These are phyloP conservation scores for Neocucurbitaria cava DNA, from an alignment of 2,329 filamentous ascomycete genomes.

Conservation along the genomic window DNA sequence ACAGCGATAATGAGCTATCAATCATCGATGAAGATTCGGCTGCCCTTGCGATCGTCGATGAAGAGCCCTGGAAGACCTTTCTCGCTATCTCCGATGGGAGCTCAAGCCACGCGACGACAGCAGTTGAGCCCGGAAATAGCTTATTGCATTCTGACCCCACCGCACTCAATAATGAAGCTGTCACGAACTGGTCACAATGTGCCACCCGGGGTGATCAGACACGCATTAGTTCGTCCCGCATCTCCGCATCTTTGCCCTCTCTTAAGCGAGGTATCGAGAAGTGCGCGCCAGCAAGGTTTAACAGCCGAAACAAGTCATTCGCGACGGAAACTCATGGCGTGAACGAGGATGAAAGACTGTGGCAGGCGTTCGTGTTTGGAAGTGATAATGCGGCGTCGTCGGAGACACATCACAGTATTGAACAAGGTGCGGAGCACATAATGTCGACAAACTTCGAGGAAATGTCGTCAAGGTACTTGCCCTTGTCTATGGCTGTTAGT, in stretches of 20 bases:
- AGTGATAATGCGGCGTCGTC: slow-evolving; percentile 17
- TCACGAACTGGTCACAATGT: slow-evolving; percentile 34
- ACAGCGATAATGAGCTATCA: slow-evolving; percentile 7
- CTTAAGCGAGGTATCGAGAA: slow-evolving; percentile 13
- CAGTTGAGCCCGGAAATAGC: slow-evolving; percentile 17
- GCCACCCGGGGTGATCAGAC: slow-evolving; percentile 30
- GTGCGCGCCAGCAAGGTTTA: neutral
- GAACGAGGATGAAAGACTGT: slow-evolving; percentile 35
- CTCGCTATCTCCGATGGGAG: slow-evolving; percentile 25
- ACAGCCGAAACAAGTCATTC: neutral
- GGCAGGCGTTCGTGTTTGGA: slow-evolving; percentile 44
- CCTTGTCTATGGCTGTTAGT: slow-evolving; percentile 26
- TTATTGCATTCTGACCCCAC: slow-evolving; percentile 21
- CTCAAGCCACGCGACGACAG: slow-evolving; percentile 27
- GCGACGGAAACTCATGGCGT: slow-evolving; percentile 1
- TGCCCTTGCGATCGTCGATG: slow-evolving; percentile 31
- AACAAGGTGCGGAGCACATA: neutral
- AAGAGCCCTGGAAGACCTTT: slow-evolving; percentile 35
- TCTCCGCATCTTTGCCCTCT: slow-evolving; percentile 37
- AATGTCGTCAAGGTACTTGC: slow-evolving; percentile 19
- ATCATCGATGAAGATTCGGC: slow-evolving; percentile 5
- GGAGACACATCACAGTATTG: slow-evolving; percentile 5
- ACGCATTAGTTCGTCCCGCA: slow-evolving; percentile 18
- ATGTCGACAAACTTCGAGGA: slow-evolving; percentile 9
- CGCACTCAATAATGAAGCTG: slow-evolving; percentile 15